Evolutionary conservation across 2,329 filamentous ascomycete genomes (phyloP), one percentile per base, ranked within the genome.

Genomic region (Pseudogymnoascus sp.): DNA sequence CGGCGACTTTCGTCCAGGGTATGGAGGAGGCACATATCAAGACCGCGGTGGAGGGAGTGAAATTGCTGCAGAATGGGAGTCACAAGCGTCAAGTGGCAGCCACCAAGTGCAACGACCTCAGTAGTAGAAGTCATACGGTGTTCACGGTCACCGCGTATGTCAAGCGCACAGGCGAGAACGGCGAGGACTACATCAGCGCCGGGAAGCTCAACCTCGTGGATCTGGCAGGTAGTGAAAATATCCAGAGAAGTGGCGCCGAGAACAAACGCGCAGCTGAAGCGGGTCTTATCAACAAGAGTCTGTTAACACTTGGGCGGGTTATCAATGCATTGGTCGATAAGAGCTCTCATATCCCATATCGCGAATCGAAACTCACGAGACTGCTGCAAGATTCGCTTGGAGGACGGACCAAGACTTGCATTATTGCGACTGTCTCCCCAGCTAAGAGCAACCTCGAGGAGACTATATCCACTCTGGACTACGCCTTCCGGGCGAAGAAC

Each of bases 41-140:
- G 72, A 89, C 81, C 67, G 93, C 95, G 0, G 82, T 84, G 11
- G 89, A 92, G 60, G 95, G 95, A 65, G 93, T 99, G 75, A 89
- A 90, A 76, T 82, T 97, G 66, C 84, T 99, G 53, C 91, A 95
- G 70, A 84, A 89, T 67, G 96, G 95, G 66, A 97, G 92, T 75
- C 83, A 95, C 77, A 96, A 93, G 76, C 89, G 95, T 60, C 95
- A 99, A 76, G 95, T 99, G n/a, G 96, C 95, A 5, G 92, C 96
- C 3, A 99, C 95, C n/a, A 97, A 97, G 76, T 99, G 95, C 83
- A 99, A 99, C 74, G 95, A 99, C 71, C 85, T 97, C 63, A 97
- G 93, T 76, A 97, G 93, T 70, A 87, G 95, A 75, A 96, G 93
- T 78, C 96, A 99, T 73, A 99, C 95, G 0, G 89, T 99, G 21